Conservation (phyloP, 148 eudicot species). For the Chenopodium album region DNA sequence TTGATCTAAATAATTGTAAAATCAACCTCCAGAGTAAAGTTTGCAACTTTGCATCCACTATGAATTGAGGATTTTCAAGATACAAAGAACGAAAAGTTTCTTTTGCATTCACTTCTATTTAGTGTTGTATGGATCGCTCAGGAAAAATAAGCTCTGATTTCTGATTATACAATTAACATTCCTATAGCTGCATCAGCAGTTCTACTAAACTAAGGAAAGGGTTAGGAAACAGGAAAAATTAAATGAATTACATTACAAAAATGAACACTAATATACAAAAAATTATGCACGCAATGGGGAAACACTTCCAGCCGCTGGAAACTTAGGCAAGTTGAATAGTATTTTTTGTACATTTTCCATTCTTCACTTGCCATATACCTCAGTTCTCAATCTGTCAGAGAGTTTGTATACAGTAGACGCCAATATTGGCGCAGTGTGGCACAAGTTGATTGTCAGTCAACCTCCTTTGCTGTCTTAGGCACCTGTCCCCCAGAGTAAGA, state of each 20-base stretch:
- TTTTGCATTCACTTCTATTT: neutral
- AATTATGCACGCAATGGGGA: slow-evolving; percentile 21
- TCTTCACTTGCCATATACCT: slow-evolving; percentile 25
- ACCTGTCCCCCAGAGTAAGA: slow-evolving; percentile 72
- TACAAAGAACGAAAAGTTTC: slow-evolving; percentile 4
- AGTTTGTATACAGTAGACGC: slow-evolving; percentile 29
- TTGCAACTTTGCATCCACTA: neutral
- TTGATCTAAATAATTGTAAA: too few species aligned
- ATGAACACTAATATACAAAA: slow-evolving; percentile 40
- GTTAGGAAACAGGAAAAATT: slow-evolving; percentile 13
- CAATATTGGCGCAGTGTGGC: slow-evolving; percentile 11
- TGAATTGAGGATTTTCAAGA: neutral
- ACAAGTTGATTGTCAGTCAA: slow-evolving; percentile 39
- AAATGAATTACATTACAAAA: slow-evolving; percentile 49
- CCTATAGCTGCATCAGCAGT: slow-evolving; percentile 26
- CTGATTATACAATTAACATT: slow-evolving; percentile 28
- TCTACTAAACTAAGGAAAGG: slow-evolving; percentile 21
- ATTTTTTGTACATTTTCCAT: slow-evolving; percentile 29
- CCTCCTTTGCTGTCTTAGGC: slow-evolving; percentile 58
- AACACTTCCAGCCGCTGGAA: slow-evolving; percentile 23
- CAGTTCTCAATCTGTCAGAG: slow-evolving; percentile 23
- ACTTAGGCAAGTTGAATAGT: slow-evolving; percentile 7
- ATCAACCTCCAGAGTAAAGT: too few species aligned
- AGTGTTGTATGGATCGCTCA: neutral
- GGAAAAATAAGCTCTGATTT: slow-evolving; percentile 15